These are phyloP conservation scores for Ophiocordyceps camponoti-saundersi DNA, from an alignment of 2,329 filamentous ascomycete genomes.

Conservation along the genomic window DNA sequence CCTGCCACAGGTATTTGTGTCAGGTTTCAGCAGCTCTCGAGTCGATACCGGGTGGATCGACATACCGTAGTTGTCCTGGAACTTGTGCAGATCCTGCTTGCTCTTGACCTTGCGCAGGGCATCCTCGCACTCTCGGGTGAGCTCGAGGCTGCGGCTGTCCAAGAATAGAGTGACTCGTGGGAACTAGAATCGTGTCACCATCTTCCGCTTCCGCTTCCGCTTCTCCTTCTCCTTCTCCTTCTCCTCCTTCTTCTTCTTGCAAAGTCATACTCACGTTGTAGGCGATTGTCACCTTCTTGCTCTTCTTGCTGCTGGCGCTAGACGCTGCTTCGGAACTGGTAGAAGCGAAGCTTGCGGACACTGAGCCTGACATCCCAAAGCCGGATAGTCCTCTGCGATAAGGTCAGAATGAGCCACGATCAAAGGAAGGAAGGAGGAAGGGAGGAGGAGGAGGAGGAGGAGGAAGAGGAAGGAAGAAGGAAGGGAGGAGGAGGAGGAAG, in stretches of 20 bases:
- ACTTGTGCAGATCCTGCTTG: background rate
- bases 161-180: slow-evolving; percentile 1
- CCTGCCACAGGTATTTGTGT: too few relatives aligned
- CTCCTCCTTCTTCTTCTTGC: too few relatives aligned
- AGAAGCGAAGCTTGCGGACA: background rate
- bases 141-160: slow-evolving; percentile 1
- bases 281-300: slow-evolving; percentile 1
- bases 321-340: background rate
- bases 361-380: background rate
- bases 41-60: background rate
- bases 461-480: too few relatives aligned
- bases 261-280: too few relatives aligned
- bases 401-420: too few relatives aligned
- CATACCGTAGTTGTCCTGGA: background rate
- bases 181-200: too few relatives aligned
- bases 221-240: too few relatives aligned
- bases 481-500: too few relatives aligned
- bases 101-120: background rate
- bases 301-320: background rate
- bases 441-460: too few relatives aligned
- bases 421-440: too few relatives aligned
- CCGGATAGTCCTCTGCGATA: background rate
- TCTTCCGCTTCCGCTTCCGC: too few relatives aligned
- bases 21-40: too few relatives aligned
- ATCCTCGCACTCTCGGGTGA: background rate